Evolutionary conservation across 2,329 filamentous ascomycete genomes (phyloP), one percentile per base, ranked within the genome.

Genomic region (Gnomoniopsis sp.): DNA sequence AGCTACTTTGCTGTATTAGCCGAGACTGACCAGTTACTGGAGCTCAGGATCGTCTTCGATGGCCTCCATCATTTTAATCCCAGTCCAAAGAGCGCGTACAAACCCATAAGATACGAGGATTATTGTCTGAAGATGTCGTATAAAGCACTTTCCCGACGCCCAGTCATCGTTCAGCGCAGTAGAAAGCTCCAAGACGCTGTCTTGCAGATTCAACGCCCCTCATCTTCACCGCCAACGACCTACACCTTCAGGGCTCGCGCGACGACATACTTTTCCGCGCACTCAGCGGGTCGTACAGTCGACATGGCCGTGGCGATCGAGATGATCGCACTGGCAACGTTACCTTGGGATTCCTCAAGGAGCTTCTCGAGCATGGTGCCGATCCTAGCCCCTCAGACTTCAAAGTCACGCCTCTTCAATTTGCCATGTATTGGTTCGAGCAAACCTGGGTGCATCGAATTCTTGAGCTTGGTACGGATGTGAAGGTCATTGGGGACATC

Each of bases 61-160:
- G 57, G 57, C 7, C 17, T 59, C 12, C 51, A n/a, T 11, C 36
- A 55, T 1, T 59, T 43, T 14, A 22, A 36, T 1, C 38, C 38
- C 6, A 46, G 2, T 21, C 15, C 43, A 17, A 43, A 17, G 17
- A 17, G 46, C 22, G 46, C 10, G 10, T 14, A 10, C 2, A 30
- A 11, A 1, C 57, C 57, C 1, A 51, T 15, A 3, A 34, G 51
- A 3, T 59, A 46, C 15, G 51, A 59, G 2, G 56, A 58, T 6
- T 58, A 58, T 26, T 58, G 56, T 36, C 21, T 58, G 2, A 34
- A 36, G 21, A 53, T 54, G 50, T 54, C 56, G 1, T 50, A 58
- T 1, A 53, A 46, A 11, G 56, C 56, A 2, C 57, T 59, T 4
- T 19, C 15, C 6, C 22, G 47, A 1, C 57, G 51, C 2, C 26